phyloP scores from a whole-genome alignment of 805 yeast species.

The Candida boidinii region DNA sequence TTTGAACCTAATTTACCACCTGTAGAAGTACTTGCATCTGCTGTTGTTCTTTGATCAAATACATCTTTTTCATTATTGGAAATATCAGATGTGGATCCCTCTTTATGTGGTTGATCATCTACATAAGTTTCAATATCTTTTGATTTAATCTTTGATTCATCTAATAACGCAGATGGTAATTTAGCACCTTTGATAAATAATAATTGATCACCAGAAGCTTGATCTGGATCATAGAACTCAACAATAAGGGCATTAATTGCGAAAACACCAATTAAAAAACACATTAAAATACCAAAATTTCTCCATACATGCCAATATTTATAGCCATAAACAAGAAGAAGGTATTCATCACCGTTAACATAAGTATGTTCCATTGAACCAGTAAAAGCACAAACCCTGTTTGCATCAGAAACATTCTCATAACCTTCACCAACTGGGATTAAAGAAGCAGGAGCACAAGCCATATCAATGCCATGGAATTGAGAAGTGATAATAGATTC shows the following conservation, averaged over 20 bases:
- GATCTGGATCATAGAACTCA: conserved; percentile 23
- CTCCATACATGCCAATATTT: conserved; percentile 64
- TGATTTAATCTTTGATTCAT: conserved; percentile 2
- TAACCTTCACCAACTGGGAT: conserved; percentile 54
- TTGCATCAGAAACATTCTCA: conserved; percentile 26
- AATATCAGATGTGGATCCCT: conserved; percentile 17
- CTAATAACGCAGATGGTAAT: conserved; percentile 17
- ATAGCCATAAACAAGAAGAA: conserved; percentile 39
- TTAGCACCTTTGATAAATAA: conserved; percentile 20
- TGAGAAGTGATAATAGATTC: conserved; percentile 52
- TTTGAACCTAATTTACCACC: conserved; percentile 24
- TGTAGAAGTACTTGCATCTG: conserved; percentile 7
- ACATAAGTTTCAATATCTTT: conserved; percentile 15
- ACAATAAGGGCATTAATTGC: conserved; percentile 17
- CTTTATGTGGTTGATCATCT: conserved; percentile 20
- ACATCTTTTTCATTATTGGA: neutral
- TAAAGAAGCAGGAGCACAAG: conserved; percentile 31
- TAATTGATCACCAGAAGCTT: conserved; percentile 25
- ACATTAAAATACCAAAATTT: conserved; percentile 52
- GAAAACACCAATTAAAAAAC: conserved; percentile 32
- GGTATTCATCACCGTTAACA: conserved; percentile 46
- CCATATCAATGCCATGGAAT: conserved; percentile 44
- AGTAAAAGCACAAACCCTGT: conserved; percentile 42
- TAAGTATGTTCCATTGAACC: conserved; percentile 44
- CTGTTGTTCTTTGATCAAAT: conserved; percentile 5